These are phyloP conservation scores for Fusarium duplospermum DNA, from an alignment of 2,329 filamentous ascomycete genomes.

Conservation along the genomic window DNA sequence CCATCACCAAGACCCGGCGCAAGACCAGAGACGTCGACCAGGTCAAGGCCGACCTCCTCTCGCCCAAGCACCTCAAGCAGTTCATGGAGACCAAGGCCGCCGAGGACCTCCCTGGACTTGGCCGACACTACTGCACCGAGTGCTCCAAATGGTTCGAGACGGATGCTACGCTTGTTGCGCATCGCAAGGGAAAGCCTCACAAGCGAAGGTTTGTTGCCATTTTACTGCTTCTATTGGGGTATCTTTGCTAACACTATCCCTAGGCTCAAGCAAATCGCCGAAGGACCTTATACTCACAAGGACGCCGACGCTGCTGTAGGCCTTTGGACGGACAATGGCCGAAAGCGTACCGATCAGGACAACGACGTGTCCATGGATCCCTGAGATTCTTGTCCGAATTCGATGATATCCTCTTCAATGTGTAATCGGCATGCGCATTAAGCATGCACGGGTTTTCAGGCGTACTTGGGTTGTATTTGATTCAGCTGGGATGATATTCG, in stretches of 20 bases:
- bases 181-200: constrained; percentile 90
- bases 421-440: neutral
- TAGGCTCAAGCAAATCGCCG: constrained; percentile 83
- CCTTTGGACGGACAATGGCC: constrained; percentile 73
- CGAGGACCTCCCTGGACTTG: constrained; percentile 90
- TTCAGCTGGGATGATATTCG: constrained; percentile 1
- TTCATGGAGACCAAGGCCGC: constrained; percentile 82
- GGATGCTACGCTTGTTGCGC: constrained; percentile 78
- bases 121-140: constrained; percentile 87
- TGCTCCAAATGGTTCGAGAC: constrained; percentile 98
- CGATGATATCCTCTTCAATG: constrained; percentile 10
- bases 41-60: constrained; percentile 83
- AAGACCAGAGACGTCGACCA: constrained; percentile 91
- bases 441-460: neutral
- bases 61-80: constrained; percentile 81
- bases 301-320: constrained; percentile 86
- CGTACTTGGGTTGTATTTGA: constrained; percentile 20
- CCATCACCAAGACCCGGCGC: constrained; percentile 80
- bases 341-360: constrained; percentile 28
- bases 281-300: constrained; percentile 88
- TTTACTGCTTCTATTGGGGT: constrained; percentile 4
- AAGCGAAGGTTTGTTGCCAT: constrained; percentile 75
- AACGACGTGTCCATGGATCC: constrained; percentile 51
- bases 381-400: constrained; percentile 30
- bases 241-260: constrained; percentile 37